Percentiles rank a stretch among this genome's conserved stretches.
Conservation (phyloP, 345 rosid species). For the Brassica cretica region DNA sequence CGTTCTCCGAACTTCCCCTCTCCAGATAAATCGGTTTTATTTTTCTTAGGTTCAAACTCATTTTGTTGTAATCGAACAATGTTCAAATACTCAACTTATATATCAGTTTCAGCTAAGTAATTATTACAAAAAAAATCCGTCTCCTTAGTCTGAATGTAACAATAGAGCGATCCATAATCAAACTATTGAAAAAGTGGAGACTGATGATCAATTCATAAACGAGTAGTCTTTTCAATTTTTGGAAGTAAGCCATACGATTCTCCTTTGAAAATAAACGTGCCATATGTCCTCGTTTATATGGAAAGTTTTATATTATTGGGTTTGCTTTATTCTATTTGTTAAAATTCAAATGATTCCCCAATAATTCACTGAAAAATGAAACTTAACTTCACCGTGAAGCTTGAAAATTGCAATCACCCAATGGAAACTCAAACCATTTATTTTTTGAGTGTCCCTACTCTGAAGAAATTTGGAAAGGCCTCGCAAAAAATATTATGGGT, state of each 20-base stretch:
- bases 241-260: constrained; percentile 33
- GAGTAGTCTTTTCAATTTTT: constrained; percentile 26
- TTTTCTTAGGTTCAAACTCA: constrained; percentile 5
- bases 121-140: not conserved
- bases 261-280: constrained; percentile 27
- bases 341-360: constrained; percentile 44
- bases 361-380: constrained; percentile 39
- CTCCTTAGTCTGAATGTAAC: constrained; percentile 6
- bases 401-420: constrained; percentile 12
- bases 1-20: constrained; percentile 11
- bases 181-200: not conserved
- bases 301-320: constrained; percentile 29
- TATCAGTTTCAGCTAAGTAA: not conserved
- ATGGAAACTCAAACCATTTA: no score
- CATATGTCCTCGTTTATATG: constrained; percentile 34
- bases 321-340: constrained; percentile 35
- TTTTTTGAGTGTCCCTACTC: no score
- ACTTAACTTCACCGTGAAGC: constrained; percentile 35
- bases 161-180: constrained; percentile 1
- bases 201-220: not conserved
- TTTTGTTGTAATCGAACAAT: constrained; percentile 6
- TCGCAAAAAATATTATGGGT: no score
- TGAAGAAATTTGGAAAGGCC: no score
- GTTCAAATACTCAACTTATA: constrained; percentile 11
- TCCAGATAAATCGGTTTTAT: not conserved